Evolutionary conservation across 1,139 yeast species (phyloP), one percentile per base, ranked within the genome.

Genomic region (Saccharomyces hybrid): DNA sequence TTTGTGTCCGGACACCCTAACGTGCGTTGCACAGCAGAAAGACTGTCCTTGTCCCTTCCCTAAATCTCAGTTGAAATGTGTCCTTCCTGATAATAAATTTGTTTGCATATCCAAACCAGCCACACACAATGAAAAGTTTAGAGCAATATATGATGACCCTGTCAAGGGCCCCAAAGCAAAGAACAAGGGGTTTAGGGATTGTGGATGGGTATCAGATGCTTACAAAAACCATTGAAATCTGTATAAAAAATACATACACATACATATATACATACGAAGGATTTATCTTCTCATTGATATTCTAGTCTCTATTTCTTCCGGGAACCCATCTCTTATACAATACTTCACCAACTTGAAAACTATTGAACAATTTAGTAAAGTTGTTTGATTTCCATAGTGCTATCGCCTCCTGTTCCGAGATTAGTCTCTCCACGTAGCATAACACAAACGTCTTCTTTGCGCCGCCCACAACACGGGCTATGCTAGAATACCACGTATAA

Each of bases 31-130:
- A 6, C 67, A 72, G 2, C 82, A 90, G 0, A 67, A 77, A 26
- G 84, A 84, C 54, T 93, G 99, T 69, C 97, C 98, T 1, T 93
- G 99, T 69, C 90, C 89, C 8, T 91, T 81, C 66, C 93, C 96
- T 1, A 81, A 83, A 53, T 84, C 96, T 1, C 97, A 93, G 68
- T 68, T 87, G 58, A 84, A 89, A 64, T 93, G 99, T 69, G 70
- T 78, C 5, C 74, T 88, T 52, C 96, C 97, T 0, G 78, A 81
- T 26, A 77, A 80, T 55, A 74, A 75, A 8, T 86, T 75, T 65
- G 76, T 90, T 13, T 93, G 99, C 69, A 85, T 93, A 51, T 86
- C 95, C 14, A 83, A 83, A 61, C 91, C 93, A 0, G 84, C 95
- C 34, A 83, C 72, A 0, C 65, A 65, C 11, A 73, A 73, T 54